Evolutionary conservation across 2,329 filamentous ascomycete species (phyloP).

Genomic region (Fusarium musae): DNA sequence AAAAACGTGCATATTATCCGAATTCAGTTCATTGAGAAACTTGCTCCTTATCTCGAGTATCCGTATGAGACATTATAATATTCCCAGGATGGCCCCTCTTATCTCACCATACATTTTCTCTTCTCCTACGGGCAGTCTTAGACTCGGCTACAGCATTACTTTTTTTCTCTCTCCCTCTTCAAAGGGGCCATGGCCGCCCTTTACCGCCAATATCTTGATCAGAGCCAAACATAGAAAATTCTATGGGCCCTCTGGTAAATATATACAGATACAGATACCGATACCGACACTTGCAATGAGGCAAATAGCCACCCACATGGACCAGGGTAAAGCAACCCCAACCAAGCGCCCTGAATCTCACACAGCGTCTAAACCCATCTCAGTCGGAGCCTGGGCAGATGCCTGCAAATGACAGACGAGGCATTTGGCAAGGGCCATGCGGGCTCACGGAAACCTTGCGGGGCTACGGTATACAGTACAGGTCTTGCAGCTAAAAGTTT

Average conservation of each 20-base stretch:
- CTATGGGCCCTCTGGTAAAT: background rate
- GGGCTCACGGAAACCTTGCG: constrained; percentile 17
- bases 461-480: background rate
- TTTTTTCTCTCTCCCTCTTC: background rate
- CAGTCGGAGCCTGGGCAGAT: constrained; percentile 2
- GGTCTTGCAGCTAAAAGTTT: constrained; percentile 11
- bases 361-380: constrained; percentile 37
- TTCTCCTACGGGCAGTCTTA: constrained; percentile 7
- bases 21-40: background rate
- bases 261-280: background rate
- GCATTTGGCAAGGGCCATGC: constrained; percentile 14
- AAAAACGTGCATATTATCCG: background rate
- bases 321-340: constrained; percentile 20
- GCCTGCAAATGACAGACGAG: constrained; percentile 3
- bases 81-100: constrained; percentile 5
- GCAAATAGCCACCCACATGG: constrained; percentile 14
- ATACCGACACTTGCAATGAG: constrained; percentile 7
- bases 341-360: constrained; percentile 42
- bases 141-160: background rate
- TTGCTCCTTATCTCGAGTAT: constrained; percentile 12
- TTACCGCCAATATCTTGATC: constrained; percentile 5
- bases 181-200: background rate
- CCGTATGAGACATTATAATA: constrained; percentile 5
- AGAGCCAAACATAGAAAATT: constrained; percentile 2
- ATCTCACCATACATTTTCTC: constrained; percentile 30